Percentiles rank a stretch among this genome's conserved stretches.
Conservation (phyloP, 1,139 yeast species). For the Blastobotrys illinoisensis region DNA sequence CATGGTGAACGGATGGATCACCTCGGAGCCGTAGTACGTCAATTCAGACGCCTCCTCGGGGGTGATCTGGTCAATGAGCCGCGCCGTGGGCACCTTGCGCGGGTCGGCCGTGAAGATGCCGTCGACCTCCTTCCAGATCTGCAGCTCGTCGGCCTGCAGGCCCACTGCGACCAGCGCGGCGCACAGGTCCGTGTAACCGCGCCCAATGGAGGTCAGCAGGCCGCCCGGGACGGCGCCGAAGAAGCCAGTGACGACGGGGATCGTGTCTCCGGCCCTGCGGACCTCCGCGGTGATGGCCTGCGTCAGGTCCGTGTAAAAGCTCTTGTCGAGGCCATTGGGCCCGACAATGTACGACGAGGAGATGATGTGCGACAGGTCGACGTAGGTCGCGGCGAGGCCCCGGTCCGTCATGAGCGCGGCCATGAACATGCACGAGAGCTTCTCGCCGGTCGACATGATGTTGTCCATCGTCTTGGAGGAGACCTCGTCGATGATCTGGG, state of each 20-base stretch:
- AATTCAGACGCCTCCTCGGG: conserved; percentile 98
- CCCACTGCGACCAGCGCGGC: conserved; percentile 97
- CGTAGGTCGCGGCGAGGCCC: conserved; percentile 68
- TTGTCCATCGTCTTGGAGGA: conserved; percentile 82
- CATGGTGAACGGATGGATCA: conserved; percentile 98
- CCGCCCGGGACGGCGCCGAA: conserved; percentile 96
- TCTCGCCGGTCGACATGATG: conserved; percentile 91
- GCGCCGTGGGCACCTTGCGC: conserved; percentile 85
- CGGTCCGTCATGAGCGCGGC: conserved; percentile 76
- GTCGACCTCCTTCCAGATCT: conserved; percentile 98
- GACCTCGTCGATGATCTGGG: conserved; percentile 87
- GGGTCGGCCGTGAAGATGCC: conserved; percentile 99
- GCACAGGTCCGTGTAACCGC: conserved; percentile 96
- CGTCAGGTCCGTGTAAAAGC: conserved; percentile 59
- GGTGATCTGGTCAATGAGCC: conserved; percentile 79
- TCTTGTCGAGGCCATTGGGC: conserved; percentile 44
- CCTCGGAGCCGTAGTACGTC: conserved; percentile 96
- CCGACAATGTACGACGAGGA: conserved; percentile 29
- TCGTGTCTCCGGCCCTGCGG: conserved; percentile 40
- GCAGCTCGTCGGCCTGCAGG: conserved; percentile 82
- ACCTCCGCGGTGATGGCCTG: conserved; percentile 54
- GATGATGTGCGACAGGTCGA: conserved; percentile 71
- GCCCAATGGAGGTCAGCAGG: conserved; percentile 81
- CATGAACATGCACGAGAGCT: conserved; percentile 83
- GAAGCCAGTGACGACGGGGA: conserved; percentile 93